Base-by-base conservation (phyloP, 768 basidiomycete species). In the Asterophora lycoperdoides region DNA sequence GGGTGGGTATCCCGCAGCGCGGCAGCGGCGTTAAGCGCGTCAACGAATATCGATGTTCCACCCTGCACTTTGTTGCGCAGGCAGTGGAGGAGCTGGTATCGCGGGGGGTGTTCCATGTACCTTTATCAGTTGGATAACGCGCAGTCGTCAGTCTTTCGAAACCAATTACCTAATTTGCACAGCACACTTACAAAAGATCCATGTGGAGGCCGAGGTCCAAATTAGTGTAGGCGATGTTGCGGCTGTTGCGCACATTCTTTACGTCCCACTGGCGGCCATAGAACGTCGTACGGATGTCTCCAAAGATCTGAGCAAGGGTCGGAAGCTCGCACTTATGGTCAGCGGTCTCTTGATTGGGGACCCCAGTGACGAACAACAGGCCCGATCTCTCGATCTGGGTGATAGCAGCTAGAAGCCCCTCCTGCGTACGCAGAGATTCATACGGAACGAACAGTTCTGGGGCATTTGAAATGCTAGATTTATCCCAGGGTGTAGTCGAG, bases 221-320 rank as follows among this genome's bases (percentile, higher is more conserved):
- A 63, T 93, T 84, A 10, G 95, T 99, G 64, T 96, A 97, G 3
- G 95, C 95, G 48, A 99, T 92, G 64, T 99, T 99, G 56, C 74
- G 78, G 59, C 88, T 88, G 47, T 89, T 74, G 35, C 65, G 69
- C 34, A 83, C 58, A 52, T 84, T 89, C 68, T 81, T 80, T 20
- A 98, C 94, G 63, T 96, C 82, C 92, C 93, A 97, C 1, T 86
- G 61, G 38, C 76, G 72, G 0, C 95, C 95, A 56, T 99, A 99
- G 64, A 97, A 94, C 8, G 93, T 98, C 38, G 77, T 71, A 20
- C 92, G 73, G 20, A 97, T 72, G 54, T 89, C 79, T 5, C 91
- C 87, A 57, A 97, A 87, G 18, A 60, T 62, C 20, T 73, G 69
- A 1, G 81, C 89, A 2, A 97, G 71, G n/a, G 50, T 67, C 3